Base-by-base conservation (phyloP, 2,329 filamentous ascomycete genomes). In the Fusarium nelsonii region DNA sequence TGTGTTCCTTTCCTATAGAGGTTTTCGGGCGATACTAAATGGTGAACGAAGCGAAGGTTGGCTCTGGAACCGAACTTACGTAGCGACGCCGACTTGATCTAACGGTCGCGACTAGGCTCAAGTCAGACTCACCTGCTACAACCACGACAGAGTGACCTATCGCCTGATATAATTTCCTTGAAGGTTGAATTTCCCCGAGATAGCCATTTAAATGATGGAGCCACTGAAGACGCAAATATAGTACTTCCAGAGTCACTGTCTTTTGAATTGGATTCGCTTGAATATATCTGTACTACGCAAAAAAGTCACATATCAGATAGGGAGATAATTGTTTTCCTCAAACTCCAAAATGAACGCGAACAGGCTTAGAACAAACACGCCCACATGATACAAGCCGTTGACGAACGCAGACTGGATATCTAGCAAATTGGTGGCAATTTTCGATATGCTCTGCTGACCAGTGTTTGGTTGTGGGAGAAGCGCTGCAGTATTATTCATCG, bases 31-130 rank as follows among this genome's bases (percentile, higher is more conserved):
- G 26, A 30, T 28, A 11, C 28, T 23, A 41, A 4, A 20, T 23
- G 39, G 20, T 41, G 20, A 41, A 20, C n/a, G 39, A 50, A 50
- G 32, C 26, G 33, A 51, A 28, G 16, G 23, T 37, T 62, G 65
- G 64, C 39, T 74, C 73, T 71, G 71, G 66, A 65, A 55, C n/a
- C 28, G 8, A 28, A 39, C 48, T 20, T 37, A 74, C 73, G 72
- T 73, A 71, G 62, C 70, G 46, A 70, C 59, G 53, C 28, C 59
- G 58, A 46, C 40, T 55, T 56, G 66, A 56, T 36, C 53, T 43
- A 74, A 73, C 65, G 68, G 68, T 62, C 54, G 44, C 58, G 53
- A 54, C 58, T 63, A 63, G 40, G 57, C 63, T 45, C 58, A 55
- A 64, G 33, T 58, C 45, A 63, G 68, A 61, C 63, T 64, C 59